Evolutionary conservation across 495 filamentous ascomycete genomes (phyloP), one percentile per base, ranked within the genome.

Genomic region (Pyrenopolyporus hunteri): DNA sequence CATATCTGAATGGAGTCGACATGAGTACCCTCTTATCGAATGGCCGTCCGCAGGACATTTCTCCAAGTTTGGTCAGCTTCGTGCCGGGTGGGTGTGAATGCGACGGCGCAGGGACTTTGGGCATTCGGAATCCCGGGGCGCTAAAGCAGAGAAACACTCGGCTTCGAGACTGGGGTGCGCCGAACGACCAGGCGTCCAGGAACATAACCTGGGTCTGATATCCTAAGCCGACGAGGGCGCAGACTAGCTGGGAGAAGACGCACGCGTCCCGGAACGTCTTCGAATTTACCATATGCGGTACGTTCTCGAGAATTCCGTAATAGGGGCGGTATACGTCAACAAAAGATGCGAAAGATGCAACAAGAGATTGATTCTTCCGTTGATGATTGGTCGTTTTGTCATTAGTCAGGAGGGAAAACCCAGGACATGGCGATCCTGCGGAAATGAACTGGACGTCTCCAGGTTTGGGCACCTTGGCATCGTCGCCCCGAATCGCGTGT

Each of bases 221-320:
- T 1, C 89, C 88, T 68, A 93, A 72, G 6, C 83, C 87, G 1
- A 92, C 85, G 3, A 93, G 70, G 5, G 84, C 79, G 57, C 86
- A 87, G 8, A 91, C 76, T 0, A 91, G 70, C 58, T 89, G 87
- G 3, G 86, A 83, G 35, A 90, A 84, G 1, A 87, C 78, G 58
- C 89, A 88, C 13, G 84, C 71, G 4, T 77, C 71, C 11, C 72
- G 69, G 31, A 70, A 65, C 11, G 46, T 69, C 22, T 63, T 68
- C 29, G 47, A 60, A 39, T 73, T 74, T 0, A 88, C 78, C 72
- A 93, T 89, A 1, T 63, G 71, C 2, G 78, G 63, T 0, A 93
- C 89, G 57, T 93, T 93, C 70, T 93, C 89, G 3, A 93, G 74
- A 0, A 92, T 35, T 10, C 83, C 88, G 67, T 89, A 91, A 20